Evolutionary conservation across 176 grass and related monocot species (phyloP).

Genomic region (Raddia guianensis): DNA sequence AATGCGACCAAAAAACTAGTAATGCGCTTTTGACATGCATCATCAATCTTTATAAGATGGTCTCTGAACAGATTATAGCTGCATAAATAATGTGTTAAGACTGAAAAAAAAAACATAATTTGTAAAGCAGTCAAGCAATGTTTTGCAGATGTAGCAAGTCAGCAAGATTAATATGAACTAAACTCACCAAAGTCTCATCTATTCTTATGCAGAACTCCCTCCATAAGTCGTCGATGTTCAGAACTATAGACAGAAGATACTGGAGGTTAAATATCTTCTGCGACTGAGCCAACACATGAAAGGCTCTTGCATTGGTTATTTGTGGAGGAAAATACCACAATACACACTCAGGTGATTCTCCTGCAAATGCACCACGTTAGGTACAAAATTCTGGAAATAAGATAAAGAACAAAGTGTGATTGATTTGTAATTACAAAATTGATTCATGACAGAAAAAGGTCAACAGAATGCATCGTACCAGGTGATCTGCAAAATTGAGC

Average conservation of each 20-base stretch:
- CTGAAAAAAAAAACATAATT: background rate
- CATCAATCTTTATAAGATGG: background rate
- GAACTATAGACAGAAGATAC: constrained; percentile 3
- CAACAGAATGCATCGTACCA: constrained; percentile 24
- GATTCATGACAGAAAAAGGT: background rate
- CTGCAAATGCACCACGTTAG: constrained; percentile 5
- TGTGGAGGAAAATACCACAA: background rate
- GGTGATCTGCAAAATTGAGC: constrained; percentile 24
- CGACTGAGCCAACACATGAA: background rate
- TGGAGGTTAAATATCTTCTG: background rate
- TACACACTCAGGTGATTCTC: constrained; percentile 7
- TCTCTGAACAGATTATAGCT: background rate
- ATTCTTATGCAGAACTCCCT: background rate
- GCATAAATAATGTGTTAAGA: constrained; percentile 2
- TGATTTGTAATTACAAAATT: constrained; percentile 19
- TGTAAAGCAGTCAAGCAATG: background rate
- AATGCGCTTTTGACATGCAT: background rate
- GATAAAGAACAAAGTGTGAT: constrained; percentile 12
- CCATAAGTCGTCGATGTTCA: background rate
- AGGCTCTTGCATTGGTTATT: constrained; percentile 2
- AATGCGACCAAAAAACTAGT: background rate
- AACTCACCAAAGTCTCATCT: background rate
- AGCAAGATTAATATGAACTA: constrained; percentile 10
- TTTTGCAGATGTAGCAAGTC: background rate
- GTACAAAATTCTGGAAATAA: background rate